Base-by-base conservation (phyloP, 441 rosid genomes). In the Syzygium syzygioides region DNA sequence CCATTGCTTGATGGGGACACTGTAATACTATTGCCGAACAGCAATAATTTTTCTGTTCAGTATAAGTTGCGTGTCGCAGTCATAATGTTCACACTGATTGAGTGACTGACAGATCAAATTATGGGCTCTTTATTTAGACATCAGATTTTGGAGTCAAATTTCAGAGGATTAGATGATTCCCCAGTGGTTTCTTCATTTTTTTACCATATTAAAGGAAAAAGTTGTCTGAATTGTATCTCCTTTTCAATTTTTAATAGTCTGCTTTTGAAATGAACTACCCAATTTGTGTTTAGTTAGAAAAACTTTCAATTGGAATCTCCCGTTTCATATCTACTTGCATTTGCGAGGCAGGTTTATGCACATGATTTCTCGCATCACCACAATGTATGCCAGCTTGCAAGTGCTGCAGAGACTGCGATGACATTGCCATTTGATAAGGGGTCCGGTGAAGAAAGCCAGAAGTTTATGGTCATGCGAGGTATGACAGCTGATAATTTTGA, bases 401-500 rank as follows among this genome's bases (percentile, higher is more conserved):
- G 88, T 87, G 91, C 93, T 37, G 87, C 91, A 50, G 95, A 93
- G 88, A 90, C 54, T 87, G 91, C 83, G 30, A 89, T 79, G 54
- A 92, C 94, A 88, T 93, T 93, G 91, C 96, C 96, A 86, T 92
- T 96, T 88, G 98, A 95, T 62, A 93, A 87, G 62, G 93, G 87
- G 41, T 94, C 97, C 86, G 92, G 88, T 23, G 95, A 55, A 87
- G 89, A 89, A 86, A 92, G 87, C 87, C 93, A 93, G 87, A 95
- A 85, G 92, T 88, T 95, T 86, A 94, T 96, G 99, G 95, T 94
- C 97, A 97, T 94, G 98, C 94, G 95, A 94, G 97, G 97, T 89
- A 97, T 96, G 99, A 94, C 98, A 56, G 93, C 97, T 26, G 93
- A 94, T 89, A 90, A 96, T 90, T 97, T 97, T 92, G 99, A 96